phyloP scores from a whole-genome alignment of 257 asterid genomes.

The Nicotiana obtusifolia region DNA sequence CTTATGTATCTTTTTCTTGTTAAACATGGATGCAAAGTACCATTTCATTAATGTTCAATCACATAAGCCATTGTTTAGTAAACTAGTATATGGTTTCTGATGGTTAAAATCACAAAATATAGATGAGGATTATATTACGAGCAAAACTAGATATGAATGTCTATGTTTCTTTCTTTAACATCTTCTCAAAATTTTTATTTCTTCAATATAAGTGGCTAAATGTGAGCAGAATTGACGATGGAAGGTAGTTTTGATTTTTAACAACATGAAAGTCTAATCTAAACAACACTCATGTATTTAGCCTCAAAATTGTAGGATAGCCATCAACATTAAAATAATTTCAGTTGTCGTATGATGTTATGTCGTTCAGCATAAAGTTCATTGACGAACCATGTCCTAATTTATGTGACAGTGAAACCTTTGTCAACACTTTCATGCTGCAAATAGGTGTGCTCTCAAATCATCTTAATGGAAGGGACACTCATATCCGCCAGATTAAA shows the following conservation, averaged over 20 bases:
- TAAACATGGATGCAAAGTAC: background rate
- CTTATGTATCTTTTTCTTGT: background rate
- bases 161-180: too few relatives aligned
- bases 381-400: background rate
- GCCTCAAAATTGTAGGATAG: background rate
- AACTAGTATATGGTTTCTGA: background rate
- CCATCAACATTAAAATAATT: background rate
- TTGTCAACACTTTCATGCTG: constrained; percentile 95
- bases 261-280: background rate
- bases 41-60: background rate
- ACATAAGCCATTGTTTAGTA: background rate
- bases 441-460: constrained; percentile 77
- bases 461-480: constrained; percentile 92
- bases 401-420: constrained; percentile 66
- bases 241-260: background rate
- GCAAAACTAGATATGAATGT: background rate
- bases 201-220: background rate
- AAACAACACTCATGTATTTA: background rate
- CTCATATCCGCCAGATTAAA: constrained; percentile 94
- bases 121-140: background rate
- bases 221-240: background rate
- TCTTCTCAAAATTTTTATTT: background rate
- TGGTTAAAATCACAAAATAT: background rate
- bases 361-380: background rate
- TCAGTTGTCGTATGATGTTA: background rate